These are phyloP conservation scores for Auricularia sp. DNA, from an alignment of 768 basidiomycete species.

Conservation along the genomic window DNA sequence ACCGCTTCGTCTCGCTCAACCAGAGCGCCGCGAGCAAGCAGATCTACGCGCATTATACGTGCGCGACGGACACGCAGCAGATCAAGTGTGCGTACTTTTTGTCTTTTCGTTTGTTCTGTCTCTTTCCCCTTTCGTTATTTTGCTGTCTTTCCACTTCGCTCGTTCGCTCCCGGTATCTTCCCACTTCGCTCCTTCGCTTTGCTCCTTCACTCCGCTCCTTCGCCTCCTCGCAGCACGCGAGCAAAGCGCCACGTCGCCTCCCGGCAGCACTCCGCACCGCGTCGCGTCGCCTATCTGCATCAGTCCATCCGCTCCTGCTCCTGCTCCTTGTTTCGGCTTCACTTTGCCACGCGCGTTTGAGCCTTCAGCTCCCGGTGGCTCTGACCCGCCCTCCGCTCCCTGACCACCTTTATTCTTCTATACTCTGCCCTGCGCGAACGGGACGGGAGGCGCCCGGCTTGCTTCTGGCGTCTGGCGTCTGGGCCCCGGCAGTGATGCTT, in stretches of 20 bases:
- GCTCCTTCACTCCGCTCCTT: too few species aligned
- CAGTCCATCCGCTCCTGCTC: too few species aligned
- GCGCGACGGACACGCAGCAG: conserved; percentile 88
- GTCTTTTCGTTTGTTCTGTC: background rate
- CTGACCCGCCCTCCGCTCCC: background rate
- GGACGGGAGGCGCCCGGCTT: background rate
- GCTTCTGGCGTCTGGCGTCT: background rate
- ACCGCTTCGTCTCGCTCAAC: conserved; percentile 84
- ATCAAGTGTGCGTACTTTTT: conserved; percentile 56
- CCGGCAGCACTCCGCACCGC: too few species aligned
- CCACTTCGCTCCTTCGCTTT: background rate
- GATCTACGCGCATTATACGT: conserved; percentile 88
- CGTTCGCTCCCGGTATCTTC: background rate
- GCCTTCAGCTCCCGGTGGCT: too few species aligned
- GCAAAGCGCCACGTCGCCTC: too few species aligned
- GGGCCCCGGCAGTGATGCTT: too few species aligned
- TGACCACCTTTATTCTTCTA: background rate
- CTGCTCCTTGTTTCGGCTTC: background rate
- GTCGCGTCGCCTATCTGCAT: too few species aligned
- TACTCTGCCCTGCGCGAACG: too few species aligned
- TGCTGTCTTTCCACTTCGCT: background rate
- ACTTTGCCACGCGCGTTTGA: background rate
- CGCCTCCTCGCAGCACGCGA: too few species aligned
- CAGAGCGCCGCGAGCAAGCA: conserved; percentile 82
- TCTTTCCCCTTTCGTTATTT: background rate